These are phyloP conservation scores for Amanita polypyramis DNA, from an alignment of 768 basidiomycete species.

Conservation along the genomic window DNA sequence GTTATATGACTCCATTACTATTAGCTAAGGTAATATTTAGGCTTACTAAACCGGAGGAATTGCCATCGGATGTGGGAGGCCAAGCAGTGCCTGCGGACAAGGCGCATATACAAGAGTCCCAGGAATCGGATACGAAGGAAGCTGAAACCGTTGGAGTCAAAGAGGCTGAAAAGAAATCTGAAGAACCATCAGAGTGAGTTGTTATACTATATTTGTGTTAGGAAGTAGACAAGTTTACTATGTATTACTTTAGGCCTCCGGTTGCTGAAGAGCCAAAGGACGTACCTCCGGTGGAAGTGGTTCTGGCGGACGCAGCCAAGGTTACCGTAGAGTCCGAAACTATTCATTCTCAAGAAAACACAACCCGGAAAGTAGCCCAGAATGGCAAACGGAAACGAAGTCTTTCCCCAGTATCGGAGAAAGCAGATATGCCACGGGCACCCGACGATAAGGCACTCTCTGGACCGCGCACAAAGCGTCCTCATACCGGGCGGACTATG, in stretches of 20 bases:
- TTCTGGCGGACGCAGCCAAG: not conserved
- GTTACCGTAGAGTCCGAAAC: not conserved
- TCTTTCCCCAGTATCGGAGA: not conserved
- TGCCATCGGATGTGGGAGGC: not conserved
- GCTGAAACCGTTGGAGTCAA: not conserved
- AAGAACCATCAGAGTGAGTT: not conserved
- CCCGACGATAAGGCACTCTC: not conserved
- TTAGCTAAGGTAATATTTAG: not conserved
- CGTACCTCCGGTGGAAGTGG: not conserved
- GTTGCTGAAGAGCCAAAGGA: not conserved
- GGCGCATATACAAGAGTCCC: not conserved
- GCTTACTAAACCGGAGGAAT: not conserved
- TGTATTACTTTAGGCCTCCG: not conserved
- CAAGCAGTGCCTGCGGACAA: not conserved
- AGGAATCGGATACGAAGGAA: not conserved
- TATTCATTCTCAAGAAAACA: not conserved
- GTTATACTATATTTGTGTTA: not conserved
- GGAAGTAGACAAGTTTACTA: too few species aligned
- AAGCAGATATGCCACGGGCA: not conserved
- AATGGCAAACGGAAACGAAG: slow-evolving; percentile 16
- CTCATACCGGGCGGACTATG: not conserved
- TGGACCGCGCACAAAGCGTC: not conserved
- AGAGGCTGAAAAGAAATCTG: not conserved
- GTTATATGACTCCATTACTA: not conserved
- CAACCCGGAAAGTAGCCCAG: not conserved